Percentiles rank a stretch among this genome's conserved stretches.
phyloP scores from a whole-genome alignment of 2,329 filamentous ascomycete species.

The Aspergillus felis region DNA sequence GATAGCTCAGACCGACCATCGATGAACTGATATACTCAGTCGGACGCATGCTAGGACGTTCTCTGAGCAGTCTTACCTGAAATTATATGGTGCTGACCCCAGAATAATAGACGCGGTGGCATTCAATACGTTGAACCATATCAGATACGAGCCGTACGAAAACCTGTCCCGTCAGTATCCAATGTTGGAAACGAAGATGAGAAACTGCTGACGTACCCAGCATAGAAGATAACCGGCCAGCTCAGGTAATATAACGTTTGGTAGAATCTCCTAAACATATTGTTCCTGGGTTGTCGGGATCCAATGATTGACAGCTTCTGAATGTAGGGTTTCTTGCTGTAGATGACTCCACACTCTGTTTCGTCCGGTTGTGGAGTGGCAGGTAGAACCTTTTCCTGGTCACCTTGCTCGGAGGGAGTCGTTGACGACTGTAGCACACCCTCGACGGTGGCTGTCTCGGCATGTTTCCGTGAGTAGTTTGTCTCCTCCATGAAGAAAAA shows the following conservation, averaged over 20 bases:
- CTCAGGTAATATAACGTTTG: constrained; percentile 33
- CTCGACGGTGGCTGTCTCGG: constrained; percentile 6
- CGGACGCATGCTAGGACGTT: neutral
- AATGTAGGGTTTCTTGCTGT: constrained; percentile 30
- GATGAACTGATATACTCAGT: constrained; percentile 27
- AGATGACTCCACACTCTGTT: constrained; percentile 16
- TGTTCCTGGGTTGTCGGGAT: constrained; percentile 25
- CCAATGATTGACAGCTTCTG: constrained; percentile 31
- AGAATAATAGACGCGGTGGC: constrained; percentile 38
- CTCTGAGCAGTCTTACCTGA: constrained; percentile 19
- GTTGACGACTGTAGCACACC: neutral
- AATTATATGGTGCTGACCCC: constrained; percentile 34
- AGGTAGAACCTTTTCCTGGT: constrained; percentile 16
- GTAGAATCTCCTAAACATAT: constrained; percentile 29
- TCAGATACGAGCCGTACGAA: constrained; percentile 38
- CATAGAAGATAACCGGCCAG: constrained; percentile 40
- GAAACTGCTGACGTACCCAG: constrained; percentile 21
- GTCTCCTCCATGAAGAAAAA: constrained; percentile 57
- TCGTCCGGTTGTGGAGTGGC: constrained; percentile 3
- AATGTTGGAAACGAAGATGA: no score
- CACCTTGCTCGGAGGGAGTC: constrained; percentile 9
- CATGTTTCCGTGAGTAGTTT: constrained; percentile 41
- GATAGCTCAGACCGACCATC: constrained; percentile 38
- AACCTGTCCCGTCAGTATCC: constrained; percentile 22
- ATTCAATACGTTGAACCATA: constrained; percentile 41